Conservation (phyloP, 2,329 filamentous ascomycete species). For the Ramichloridium luteum region DNA sequence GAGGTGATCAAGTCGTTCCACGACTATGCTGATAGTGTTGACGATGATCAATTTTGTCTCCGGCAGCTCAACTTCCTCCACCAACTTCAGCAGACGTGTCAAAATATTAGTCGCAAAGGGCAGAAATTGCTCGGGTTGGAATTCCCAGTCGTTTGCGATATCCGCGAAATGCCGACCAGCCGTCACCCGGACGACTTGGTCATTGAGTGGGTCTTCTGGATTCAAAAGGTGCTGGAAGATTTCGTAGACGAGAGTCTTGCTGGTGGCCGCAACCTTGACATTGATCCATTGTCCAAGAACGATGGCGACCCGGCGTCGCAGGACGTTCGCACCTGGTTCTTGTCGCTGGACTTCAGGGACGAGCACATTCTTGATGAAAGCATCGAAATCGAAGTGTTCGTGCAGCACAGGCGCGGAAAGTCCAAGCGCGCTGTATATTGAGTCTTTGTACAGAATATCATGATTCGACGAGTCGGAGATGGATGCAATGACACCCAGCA, state of each 20-base stretch:
- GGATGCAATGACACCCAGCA: constrained; percentile 71
- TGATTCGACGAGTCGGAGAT: constrained; percentile 54
- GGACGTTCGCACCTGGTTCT: constrained; percentile 59
- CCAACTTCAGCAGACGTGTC: constrained; percentile 59
- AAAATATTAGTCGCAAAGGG: constrained; percentile 67
- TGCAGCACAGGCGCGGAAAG: constrained; percentile 67
- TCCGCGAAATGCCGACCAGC: constrained; percentile 73
- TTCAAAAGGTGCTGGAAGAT: constrained; percentile 82
- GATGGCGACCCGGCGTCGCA: constrained; percentile 79
- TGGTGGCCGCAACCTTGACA: constrained; percentile 57
- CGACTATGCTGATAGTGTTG: constrained; percentile 70
- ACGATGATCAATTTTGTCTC: constrained; percentile 87
- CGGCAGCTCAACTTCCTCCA: constrained; percentile 65
- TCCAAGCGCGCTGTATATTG: constrained; percentile 86
- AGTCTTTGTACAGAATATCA: constrained; percentile 78
- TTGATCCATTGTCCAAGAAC: constrained; percentile 82
- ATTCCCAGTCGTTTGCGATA: constrained; percentile 75
- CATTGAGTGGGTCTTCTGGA: constrained; percentile 64
- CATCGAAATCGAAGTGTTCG: constrained; percentile 68
- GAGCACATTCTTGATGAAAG: constrained; percentile 62
- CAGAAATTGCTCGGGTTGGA: constrained; percentile 59
- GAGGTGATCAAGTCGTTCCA: constrained; percentile 67
- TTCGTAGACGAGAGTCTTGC: constrained; percentile 65
- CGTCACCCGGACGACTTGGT: constrained; percentile 83
- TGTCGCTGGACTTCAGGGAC: constrained; percentile 64